Base-by-base conservation (phyloP, 768 basidiomycete species). In the Amanita polypyramis region DNA sequence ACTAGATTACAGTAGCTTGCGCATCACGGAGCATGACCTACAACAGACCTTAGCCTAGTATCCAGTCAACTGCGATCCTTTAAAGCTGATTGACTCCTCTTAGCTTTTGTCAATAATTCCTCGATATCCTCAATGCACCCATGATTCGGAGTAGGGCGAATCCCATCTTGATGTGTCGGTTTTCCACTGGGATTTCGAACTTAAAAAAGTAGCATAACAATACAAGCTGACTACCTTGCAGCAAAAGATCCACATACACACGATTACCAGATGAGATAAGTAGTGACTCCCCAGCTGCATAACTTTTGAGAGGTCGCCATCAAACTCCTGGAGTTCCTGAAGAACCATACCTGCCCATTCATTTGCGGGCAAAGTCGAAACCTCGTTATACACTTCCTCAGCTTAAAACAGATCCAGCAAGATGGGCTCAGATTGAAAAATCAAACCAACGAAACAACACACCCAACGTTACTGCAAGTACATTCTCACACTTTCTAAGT, bases 81-180 rank as follows among this genome's bases (percentile, higher is more conserved):
- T 36, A 52, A 52, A 40, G 52, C 48, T 14, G 52, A 52, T 45
- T 52, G 52, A 32, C 40, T 52, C 36, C 43, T 50, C 19, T 29
- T 38, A 36, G 52, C 52, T 36, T 52, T 41, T 35, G 29, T 14
- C 37, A 52, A 52, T 19, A 52, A 37, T 14, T 50, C 52, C 36
- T 44, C 20, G 27, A 52, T 50, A 36, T 32, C 23, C 34, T 43
- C 41, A 38, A 50, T 38, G 40, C 52, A 48, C 20, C 23, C 29
- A 33, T 38, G 14, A 45, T 52, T 42, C 20, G 52, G 52, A 38
- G 52, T 52, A 35, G 48, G 48, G 39, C 40, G 48, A 37, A 42
- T 9, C 50, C 34, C 42, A 25, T 43, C 48, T 50, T 52, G 49
- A 41, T 43, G 48, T 32, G 47, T 52, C 48, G 45, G 47, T 44